phyloP scores from a whole-genome alignment of 73 alveolate species.

The Stentor roeselii region DNA sequence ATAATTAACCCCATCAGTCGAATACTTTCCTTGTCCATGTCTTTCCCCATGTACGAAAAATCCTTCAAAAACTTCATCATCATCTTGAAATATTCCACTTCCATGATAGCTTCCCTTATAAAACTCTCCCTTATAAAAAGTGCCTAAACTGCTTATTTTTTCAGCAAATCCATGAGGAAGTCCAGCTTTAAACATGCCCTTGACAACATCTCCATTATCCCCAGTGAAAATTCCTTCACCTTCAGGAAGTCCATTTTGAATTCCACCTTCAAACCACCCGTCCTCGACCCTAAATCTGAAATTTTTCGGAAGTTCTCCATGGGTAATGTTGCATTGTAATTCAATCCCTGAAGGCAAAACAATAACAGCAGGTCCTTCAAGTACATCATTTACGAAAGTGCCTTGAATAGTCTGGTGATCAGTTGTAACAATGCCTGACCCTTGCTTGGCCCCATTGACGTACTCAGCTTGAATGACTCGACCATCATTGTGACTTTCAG shows the following conservation, averaged over 20 bases:
- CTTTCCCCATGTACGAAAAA: not conserved
- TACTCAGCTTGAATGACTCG: not conserved
- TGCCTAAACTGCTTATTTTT: no score
- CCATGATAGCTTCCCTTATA: not conserved
- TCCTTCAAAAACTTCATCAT: constrained; percentile 28
- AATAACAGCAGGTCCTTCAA: not conserved
- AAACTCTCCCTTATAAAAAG: constrained; percentile 22
- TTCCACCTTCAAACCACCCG: not conserved
- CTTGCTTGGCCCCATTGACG: not conserved
- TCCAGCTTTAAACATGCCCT: not conserved
- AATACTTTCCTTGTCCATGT: constrained; percentile 14
- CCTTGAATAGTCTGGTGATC: not conserved
- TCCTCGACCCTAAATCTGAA: not conserved
- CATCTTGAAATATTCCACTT: not conserved
- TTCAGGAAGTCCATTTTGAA: not conserved
- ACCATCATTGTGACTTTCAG: not conserved
- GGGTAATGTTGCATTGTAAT: not conserved
- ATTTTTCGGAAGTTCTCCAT: not conserved
- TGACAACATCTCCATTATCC: not conserved
- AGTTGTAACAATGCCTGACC: not conserved
- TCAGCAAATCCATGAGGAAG: not conserved
- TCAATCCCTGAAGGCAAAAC: not conserved
- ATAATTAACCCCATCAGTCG: not conserved
- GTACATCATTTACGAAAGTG: not conserved
- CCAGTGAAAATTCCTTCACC: not conserved